These are phyloP conservation scores for Bertia moriformis DNA, from an alignment of 2,329 filamentous ascomycete genomes.

Conservation along the genomic window DNA sequence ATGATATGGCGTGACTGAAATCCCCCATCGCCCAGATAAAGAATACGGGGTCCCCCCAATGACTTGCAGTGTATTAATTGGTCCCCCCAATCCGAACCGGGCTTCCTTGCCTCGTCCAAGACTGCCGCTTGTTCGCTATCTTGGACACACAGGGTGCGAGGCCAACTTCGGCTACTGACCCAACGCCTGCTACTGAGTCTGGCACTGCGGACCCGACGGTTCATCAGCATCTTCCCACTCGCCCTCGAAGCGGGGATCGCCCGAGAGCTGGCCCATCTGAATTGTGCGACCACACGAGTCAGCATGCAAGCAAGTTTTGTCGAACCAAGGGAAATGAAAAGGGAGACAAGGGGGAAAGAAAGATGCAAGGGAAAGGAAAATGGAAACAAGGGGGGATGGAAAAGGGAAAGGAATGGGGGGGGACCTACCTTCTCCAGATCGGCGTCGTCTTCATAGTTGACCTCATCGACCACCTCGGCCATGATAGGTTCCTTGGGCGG, in stretches of 20 bases:
- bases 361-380: neutral
- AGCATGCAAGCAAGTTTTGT: slow-evolving; percentile 7
- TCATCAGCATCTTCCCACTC: slow-evolving; percentile 63
- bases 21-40: no score
- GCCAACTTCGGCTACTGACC: no score
- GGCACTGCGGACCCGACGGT: slow-evolving; percentile 56
- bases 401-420: neutral
- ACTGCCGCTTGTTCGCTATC: no score
- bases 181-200: slow-evolving; percentile 43
- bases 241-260: slow-evolving; percentile 48
- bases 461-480: slow-evolving; percentile 69
- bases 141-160: no score
- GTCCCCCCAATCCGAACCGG: no score
- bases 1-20: no score
- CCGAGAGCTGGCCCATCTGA: slow-evolving; percentile 60
- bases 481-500: slow-evolving; percentile 42
- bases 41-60: no score
- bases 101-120: no score
- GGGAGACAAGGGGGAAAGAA: neutral
- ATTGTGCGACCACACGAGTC: slow-evolving; percentile 8
- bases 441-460: slow-evolving; percentile 70
- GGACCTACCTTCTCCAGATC: slow-evolving; percentile 61
- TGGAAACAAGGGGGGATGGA: neutral
- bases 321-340: slow-evolving; percentile 4
- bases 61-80: no score